These are phyloP conservation scores for Penicillium soppii DNA, from an alignment of 495 filamentous ascomycete species.

Conservation along the genomic window DNA sequence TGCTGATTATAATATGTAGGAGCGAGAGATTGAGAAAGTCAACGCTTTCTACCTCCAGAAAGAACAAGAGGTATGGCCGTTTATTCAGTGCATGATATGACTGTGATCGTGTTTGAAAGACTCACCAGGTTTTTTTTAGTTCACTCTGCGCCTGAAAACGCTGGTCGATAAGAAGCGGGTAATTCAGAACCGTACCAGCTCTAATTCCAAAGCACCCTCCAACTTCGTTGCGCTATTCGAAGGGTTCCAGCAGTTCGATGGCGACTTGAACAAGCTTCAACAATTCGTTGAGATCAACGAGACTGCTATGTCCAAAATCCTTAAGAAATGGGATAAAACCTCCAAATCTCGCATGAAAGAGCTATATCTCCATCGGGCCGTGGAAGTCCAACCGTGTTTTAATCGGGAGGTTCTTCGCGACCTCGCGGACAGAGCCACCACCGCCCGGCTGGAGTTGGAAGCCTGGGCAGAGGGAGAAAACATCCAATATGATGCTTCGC, in stretches of 20 bases:
- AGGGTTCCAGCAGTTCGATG: conserved; percentile 94
- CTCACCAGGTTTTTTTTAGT: conserved; percentile 49
- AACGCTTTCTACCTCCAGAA: conserved; percentile 98
- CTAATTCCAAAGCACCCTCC: conserved; percentile 78
- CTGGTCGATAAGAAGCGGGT: conserved; percentile 92
- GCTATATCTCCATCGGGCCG: conserved; percentile 89
- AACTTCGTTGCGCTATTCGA: conserved; percentile 93
- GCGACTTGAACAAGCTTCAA: conserved; percentile 94
- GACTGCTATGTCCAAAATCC: conserved; percentile 94
- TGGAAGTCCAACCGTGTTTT: conserved; percentile 97
- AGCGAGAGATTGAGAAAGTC: conserved; percentile 97
- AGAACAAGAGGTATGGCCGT: conserved; percentile 79
- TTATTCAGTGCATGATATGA: not conserved
- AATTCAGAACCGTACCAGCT: conserved; percentile 70
- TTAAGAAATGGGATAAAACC: conserved; percentile 99
- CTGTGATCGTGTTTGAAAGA: not conserved
- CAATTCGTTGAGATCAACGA: conserved; percentile 99
- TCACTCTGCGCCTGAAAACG: conserved; percentile 87
- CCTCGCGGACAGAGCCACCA: conserved; percentile 93
- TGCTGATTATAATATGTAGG: conserved; percentile 49
- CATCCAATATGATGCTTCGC: conserved; percentile 69
- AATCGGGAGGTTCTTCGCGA: conserved; percentile 95
- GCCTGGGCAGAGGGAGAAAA: conserved; percentile 97
- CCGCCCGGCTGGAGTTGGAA: conserved; percentile 84
- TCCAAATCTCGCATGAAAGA: conserved; percentile 99